Evolutionary conservation across 768 basidiomycete genomes (phyloP), one percentile per base, ranked within the genome.

Genomic region (Suillus occidentalis): DNA sequence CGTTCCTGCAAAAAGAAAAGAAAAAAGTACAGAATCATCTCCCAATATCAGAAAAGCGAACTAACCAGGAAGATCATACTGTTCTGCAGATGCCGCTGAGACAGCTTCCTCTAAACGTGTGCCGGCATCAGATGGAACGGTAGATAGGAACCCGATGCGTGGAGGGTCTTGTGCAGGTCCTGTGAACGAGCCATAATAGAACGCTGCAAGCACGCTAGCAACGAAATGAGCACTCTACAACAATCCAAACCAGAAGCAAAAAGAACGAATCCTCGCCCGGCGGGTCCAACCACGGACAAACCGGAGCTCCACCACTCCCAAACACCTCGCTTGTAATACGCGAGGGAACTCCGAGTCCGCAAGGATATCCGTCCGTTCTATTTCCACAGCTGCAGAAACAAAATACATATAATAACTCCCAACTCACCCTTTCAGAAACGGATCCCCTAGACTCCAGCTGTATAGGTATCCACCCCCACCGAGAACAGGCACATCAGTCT

Each of bases 391-490:
- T 18, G 4, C 28, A 10, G 22, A 2, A 2, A 16, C 28, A 28
- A 39, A 14, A 40, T 18, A 58, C 22, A 39, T 25, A 57, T 39
- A 31, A 28, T 59, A 28, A 31, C 40, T 13, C 20, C 36, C 28
- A 31, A 77, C 85, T 53, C 66, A 91, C 90, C 89, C 83, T 72
- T 91, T 91, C 64, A 93, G 69, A 69, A 92, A 92, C 1, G 91
- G 91, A 67, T 83, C 84, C 2, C 91, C 91, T 37, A 93, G 76
- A 75, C 86, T 91, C 91, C 91, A 93, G 69, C 86, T 87, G 69
- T 89, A 91, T 56, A 89, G 72, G 68, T 87, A 91, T 4, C 85
- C 84, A 34, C 71, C 65, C 13, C 83, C 76, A 6, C 85, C 85
- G 13, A 71, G 75, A 12, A 69, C 70, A 0, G 90, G 91, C 3